phyloP scores from a whole-genome alignment of 176 grass and related monocot species.

The Rhipidocladum racemiflorum region DNA sequence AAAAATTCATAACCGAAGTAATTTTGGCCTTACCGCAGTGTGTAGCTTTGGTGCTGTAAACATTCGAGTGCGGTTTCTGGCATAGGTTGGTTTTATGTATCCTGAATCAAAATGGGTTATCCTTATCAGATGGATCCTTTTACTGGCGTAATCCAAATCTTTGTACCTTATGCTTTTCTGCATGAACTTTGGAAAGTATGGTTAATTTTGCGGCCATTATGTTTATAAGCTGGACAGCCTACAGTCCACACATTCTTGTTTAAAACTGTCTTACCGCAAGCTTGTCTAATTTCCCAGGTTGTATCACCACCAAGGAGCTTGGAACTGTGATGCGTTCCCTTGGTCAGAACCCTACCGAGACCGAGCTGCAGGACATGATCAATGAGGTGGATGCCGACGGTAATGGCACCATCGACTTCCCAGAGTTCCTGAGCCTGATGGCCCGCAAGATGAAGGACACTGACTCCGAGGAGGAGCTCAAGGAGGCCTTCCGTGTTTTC shows the following conservation, averaged over 20 bases:
- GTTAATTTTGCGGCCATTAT: not conserved
- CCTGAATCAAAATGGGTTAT: not conserved
- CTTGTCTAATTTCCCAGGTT: conserved; percentile 18
- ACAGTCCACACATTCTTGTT: not conserved
- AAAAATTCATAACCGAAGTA: not conserved
- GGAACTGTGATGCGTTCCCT: conserved; percentile 62
- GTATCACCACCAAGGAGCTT: conserved; percentile 59
- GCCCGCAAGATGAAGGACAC: too few species aligned
- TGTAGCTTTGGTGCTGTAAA: not conserved
- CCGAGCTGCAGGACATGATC: too few species aligned
- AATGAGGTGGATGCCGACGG: too few species aligned
- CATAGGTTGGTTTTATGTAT: not conserved
- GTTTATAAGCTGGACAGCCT: not conserved
- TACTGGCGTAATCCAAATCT: not conserved
- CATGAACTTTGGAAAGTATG: not conserved
- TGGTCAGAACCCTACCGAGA: too few species aligned
- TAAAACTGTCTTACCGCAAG: not conserved
- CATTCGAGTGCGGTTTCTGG: not conserved
- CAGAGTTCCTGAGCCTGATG: too few species aligned
- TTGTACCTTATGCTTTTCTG: not conserved
- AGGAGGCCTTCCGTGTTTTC: too few species aligned
- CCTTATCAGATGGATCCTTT: not conserved
- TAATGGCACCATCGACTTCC: too few species aligned
- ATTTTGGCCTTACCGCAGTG: not conserved
- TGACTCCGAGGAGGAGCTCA: too few species aligned